These are phyloP conservation scores for Xylaria sp. DNA, from an alignment of 2,329 filamentous ascomycete species.

Conservation along the genomic window DNA sequence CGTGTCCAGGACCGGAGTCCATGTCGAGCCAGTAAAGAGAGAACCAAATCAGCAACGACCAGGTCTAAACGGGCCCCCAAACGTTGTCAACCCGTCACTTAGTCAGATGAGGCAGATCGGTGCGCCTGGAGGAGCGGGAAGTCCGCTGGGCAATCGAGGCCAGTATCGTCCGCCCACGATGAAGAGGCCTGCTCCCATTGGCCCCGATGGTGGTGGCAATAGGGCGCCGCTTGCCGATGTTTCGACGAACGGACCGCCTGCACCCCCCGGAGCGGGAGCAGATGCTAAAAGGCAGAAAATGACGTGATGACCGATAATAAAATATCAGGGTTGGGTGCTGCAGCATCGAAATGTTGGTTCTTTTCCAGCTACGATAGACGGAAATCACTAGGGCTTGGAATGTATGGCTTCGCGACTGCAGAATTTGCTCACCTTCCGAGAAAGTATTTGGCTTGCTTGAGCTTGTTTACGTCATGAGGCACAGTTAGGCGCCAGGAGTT, in stretches of 20 bases:
- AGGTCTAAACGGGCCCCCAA: constrained; percentile 41
- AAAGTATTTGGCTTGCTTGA: constrained; percentile 11
- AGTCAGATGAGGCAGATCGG: constrained; percentile 68
- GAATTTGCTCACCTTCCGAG: not conserved
- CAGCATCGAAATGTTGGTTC: not conserved
- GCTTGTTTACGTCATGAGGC: constrained; percentile 14
- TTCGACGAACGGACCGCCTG: constrained; percentile 54
- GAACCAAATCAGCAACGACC: constrained; percentile 42
- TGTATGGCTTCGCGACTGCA: not conserved
- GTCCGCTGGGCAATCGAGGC: constrained; percentile 67
- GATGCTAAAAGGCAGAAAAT: constrained; percentile 66
- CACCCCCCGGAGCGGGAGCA: constrained; percentile 44
- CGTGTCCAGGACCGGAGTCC: constrained; percentile 66
- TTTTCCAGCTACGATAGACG: not conserved
- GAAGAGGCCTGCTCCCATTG: constrained; percentile 58
- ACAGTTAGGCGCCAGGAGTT: constrained; percentile 34
- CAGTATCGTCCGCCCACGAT: constrained; percentile 69
- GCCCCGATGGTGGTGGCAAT: constrained; percentile 38
- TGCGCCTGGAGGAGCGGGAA: constrained; percentile 63
- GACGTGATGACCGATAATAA: constrained; percentile 31
- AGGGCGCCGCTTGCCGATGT: constrained; percentile 63
- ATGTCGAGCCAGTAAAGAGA: constrained; percentile 56
- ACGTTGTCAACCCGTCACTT: constrained; percentile 63
- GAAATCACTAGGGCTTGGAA: constrained; percentile 14
- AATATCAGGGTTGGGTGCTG: not conserved